Base-by-base conservation (phyloP, 352 stramenopile species). In the Pythium sp. region DNA sequence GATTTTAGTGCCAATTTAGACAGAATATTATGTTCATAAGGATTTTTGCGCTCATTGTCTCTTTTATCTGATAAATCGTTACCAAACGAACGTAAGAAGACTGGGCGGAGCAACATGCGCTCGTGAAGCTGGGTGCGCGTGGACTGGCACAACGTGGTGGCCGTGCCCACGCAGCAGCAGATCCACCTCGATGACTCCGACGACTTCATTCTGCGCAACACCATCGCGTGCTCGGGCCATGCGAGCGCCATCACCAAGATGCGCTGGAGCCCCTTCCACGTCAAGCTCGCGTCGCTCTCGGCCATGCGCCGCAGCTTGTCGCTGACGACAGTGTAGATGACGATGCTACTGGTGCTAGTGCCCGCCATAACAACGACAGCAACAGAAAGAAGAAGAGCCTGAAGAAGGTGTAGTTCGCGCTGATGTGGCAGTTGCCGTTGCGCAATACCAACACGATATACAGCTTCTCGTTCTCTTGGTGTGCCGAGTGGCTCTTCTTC, bases 111-210 rank as follows among this genome's bases (percentile, higher is more conserved):
- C 63, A 71, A 72, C 64, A 78, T 84, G 69, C 82, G 85, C 14
- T 69, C 83, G 55, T 95, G 87, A 85, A 90, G 82, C 65, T 95
- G 87, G 87, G 87, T 85, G 69, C 80, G 84, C 67, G 79, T 95
- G 58, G 87, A 95, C 69, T 84, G 87, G 46, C 84, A 84, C 69
- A 95, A 93, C 59, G 87, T 95, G 68, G 72, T 92, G 46, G 87
- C 87, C 18, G 79, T 95, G 46, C 83, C 85, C 56, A 86, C 79
- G 51, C 75, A 78, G 60, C 77, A 79, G 22, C 81, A 91, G 63
- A 89, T 95, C 56, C 79, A 86, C 34, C 72, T 95, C 11, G 91
- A 91, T 72, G 87, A 95, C 69, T 92, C 81, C 62, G 84, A 91
- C 54, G 85, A 95, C 75, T 95, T 95, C 72, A 84, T 90, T n/a